A percentile compares a stretch with the other conserved stretches of the same genome.
phyloP scores from a whole-genome alignment of 768 basidiomycete genomes.

The Rhodotorula graminis region DNA sequence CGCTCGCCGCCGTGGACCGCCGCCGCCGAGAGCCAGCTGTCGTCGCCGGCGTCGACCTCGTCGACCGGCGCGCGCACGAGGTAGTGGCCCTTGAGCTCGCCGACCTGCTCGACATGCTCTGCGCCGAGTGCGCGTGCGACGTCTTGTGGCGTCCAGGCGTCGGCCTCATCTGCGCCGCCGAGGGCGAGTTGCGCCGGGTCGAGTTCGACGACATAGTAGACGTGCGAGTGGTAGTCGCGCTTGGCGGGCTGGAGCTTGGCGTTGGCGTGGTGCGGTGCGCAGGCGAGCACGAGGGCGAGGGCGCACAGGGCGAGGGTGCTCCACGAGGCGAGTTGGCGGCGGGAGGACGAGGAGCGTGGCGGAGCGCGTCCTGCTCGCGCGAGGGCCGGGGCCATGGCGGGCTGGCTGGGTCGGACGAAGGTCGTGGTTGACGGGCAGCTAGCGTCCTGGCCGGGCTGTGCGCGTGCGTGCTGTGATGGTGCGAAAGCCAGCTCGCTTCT shows the following conservation, averaged over 20 bases:
- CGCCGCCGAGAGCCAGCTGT: constrained; percentile 40
- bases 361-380: too few relatives aligned
- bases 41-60: constrained; percentile 39
- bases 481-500: too few relatives aligned
- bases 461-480: too few relatives aligned
- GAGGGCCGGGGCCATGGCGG: background rate
- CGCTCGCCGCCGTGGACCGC: background rate
- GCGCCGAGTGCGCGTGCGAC: constrained; percentile 62
- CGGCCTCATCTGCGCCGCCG: constrained; percentile 38
- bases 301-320: background rate
- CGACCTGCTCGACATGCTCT: constrained; percentile 80
- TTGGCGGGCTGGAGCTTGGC: constrained; percentile 31
- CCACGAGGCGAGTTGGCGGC: background rate
- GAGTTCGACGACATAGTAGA: constrained; percentile 65
- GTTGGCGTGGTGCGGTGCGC: background rate
- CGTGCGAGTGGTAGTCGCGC: constrained; percentile 51
- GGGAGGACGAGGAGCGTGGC: background rate
- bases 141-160: constrained; percentile 55
- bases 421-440: too few relatives aligned
- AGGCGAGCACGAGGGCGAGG: background rate
- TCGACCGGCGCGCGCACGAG: constrained; percentile 58
- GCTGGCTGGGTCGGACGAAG: too few relatives aligned
- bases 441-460: too few relatives aligned
- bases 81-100: constrained; percentile 77
- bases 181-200: constrained; percentile 49